phyloP scores from a whole-genome alignment of 1,284 basidiomycete genomes.

The Ustilago cynodontis region DNA sequence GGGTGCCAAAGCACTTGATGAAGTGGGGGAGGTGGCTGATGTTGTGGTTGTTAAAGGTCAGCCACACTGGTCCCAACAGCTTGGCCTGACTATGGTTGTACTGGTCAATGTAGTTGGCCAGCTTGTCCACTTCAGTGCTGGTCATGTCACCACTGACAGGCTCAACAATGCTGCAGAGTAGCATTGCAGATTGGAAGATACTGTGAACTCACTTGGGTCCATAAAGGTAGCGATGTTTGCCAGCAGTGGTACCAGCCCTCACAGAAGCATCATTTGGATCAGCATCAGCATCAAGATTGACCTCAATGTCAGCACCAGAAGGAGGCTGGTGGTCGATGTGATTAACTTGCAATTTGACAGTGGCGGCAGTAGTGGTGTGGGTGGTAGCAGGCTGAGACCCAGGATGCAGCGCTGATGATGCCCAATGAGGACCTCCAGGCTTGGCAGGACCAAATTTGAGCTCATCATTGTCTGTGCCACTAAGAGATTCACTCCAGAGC shows the following conservation, averaged over 20 bases:
- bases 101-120: background rate
- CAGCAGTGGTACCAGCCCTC: too few relatives aligned
- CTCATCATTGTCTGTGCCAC: background rate
- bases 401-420: too few relatives aligned
- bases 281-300: too few relatives aligned
- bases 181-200: background rate
- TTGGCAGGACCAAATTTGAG: too few relatives aligned
- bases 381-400: background rate
- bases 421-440: too few relatives aligned
- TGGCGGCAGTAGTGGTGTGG: background rate
- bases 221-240: too few relatives aligned
- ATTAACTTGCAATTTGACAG: too few relatives aligned
- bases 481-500: conserved; percentile 2
- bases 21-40: conserved; percentile 1
- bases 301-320: too few relatives aligned
- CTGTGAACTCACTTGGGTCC: background rate
- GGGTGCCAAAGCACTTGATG: conserved; percentile 7
- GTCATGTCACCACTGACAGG: background rate
- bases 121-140: background rate
- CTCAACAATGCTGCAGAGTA: conserved; percentile 9
- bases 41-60: conserved; percentile 16
- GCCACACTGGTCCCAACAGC: conserved; percentile 12
- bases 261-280: too few relatives aligned
- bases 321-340: too few relatives aligned
- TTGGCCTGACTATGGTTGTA: conserved; percentile 10